phyloP scores from a whole-genome alignment of 2,329 filamentous ascomycete genomes.

The Nannizziopsis barbatae region DNA sequence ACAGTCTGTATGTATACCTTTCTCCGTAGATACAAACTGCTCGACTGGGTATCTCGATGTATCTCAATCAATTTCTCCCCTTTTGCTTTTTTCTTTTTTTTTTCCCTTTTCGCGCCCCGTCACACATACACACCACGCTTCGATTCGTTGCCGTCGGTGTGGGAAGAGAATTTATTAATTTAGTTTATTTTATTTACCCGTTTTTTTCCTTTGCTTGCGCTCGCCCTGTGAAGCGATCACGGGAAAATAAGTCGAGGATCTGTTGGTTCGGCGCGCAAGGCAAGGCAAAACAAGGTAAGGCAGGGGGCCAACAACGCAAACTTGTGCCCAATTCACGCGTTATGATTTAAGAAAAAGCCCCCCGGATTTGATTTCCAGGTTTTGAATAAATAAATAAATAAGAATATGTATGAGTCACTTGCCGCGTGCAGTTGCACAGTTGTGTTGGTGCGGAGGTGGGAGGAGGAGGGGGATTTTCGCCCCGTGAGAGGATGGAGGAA shows the following conservation, averaged over 20 bases:
- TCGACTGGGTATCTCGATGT: no score
- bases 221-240: slow-evolving; percentile 7
- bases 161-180: background rate
- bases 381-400: background rate
- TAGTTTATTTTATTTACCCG: no score
- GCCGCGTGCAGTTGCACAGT: slow-evolving; percentile 1
- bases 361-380: background rate
- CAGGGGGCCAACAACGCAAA: no score
- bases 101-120: background rate
- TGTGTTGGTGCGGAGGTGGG: no score
- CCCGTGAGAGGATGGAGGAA: background rate
- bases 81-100: background rate
- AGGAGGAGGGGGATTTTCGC: no score
- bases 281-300: no score
- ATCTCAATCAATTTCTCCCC: background rate
- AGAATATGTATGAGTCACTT: background rate
- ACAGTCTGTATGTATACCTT: background rate
- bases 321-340: slow-evolving; percentile 8
- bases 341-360: no score
- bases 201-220: background rate
- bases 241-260: background rate
- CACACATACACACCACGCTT: background rate
- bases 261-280: slow-evolving; percentile 8
- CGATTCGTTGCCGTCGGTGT: background rate
- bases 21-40: no score